Percentiles rank a stretch among this genome's conserved stretches.
phyloP scores from a whole-genome alignment of 805 yeast genomes.

The Nakazawaea siamensis region DNA sequence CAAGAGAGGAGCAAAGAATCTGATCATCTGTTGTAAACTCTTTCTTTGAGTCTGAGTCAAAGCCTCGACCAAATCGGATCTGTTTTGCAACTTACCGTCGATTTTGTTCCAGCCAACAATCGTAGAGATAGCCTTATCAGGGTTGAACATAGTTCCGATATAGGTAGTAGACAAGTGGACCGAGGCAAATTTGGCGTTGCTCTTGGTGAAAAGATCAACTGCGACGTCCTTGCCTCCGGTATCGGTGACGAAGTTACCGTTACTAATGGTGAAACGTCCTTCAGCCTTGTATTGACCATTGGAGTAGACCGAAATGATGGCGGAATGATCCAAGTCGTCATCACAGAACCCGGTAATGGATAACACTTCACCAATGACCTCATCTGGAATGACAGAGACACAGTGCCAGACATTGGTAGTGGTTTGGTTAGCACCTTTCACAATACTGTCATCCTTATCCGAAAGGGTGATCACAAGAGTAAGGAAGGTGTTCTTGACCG shows the following conservation, averaged over 20 bases:
- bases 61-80: conserved; percentile 36
- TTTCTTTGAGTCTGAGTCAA: conserved; percentile 44
- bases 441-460: conserved; percentile 42
- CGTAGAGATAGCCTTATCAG: conserved; percentile 45
- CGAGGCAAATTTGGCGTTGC: conserved; percentile 33
- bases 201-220: conserved; percentile 23
- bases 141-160: conserved; percentile 59
- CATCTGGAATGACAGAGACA: conserved; percentile 64
- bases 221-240: conserved; percentile 29
- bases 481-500: conserved; percentile 30
- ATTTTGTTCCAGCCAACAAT: conserved; percentile 47
- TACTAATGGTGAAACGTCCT: conserved; percentile 36
- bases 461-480: conserved; percentile 49
- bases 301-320: conserved; percentile 41
- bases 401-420: conserved; percentile 55
- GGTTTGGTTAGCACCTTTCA: conserved; percentile 60
- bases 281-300: conserved; percentile 60
- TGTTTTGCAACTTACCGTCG: conserved; percentile 26
- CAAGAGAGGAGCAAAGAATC: conserved; percentile 53
- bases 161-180: conserved; percentile 53
- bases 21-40: conserved; percentile 45
- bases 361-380: conserved; percentile 63
- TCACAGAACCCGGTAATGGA: conserved; percentile 35
- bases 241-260: conserved; percentile 19
- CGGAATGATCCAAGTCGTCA: not conserved